These are phyloP conservation scores for Cryptococcus sp. DNA, from an alignment of 1,284 basidiomycete species.

Conservation along the genomic window DNA sequence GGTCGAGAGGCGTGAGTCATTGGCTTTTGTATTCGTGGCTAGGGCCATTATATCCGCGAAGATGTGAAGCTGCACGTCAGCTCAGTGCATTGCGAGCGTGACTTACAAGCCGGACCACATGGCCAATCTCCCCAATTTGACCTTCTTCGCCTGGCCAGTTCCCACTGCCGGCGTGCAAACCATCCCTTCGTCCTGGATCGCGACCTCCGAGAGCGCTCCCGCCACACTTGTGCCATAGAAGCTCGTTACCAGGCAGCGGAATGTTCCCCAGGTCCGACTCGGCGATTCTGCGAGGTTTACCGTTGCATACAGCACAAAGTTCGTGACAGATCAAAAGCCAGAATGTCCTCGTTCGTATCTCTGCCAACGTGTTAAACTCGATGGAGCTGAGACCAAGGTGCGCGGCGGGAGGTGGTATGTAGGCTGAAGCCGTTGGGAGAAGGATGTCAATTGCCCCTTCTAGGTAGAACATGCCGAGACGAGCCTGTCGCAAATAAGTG, in stretches of 20 bases:
- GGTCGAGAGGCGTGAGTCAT: constrained; percentile 10
- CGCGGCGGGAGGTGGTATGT: constrained; percentile 27
- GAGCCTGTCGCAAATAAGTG: constrained; percentile 47
- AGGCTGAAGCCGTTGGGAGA: constrained; percentile 23
- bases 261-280: constrained; percentile 46
- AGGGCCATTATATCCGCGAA: constrained; percentile 44
- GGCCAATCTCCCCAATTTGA: constrained; percentile 49
- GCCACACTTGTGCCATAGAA: constrained; percentile 45
- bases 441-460: constrained; percentile 45
- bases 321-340: constrained; percentile 52
- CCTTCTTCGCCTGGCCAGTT: constrained; percentile 46
- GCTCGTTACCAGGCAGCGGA: constrained; percentile 45
- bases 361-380: constrained; percentile 43
- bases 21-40: constrained; percentile 15
- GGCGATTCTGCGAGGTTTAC: constrained; percentile 35
- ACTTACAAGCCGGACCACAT: constrained; percentile 51
- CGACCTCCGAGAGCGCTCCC: constrained; percentile 31
- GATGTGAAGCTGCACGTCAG: constrained; percentile 27
- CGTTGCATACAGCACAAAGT: constrained; percentile 43
- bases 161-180: constrained; percentile 33
- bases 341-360: constrained; percentile 49
- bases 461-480: constrained; percentile 50
- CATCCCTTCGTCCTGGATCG: constrained; percentile 38
- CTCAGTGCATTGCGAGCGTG: neutral
- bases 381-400: constrained; percentile 27